These are phyloP conservation scores for Purpureocillium lavendulum DNA, from an alignment of 2,329 filamentous ascomycete species.

Conservation along the genomic window DNA sequence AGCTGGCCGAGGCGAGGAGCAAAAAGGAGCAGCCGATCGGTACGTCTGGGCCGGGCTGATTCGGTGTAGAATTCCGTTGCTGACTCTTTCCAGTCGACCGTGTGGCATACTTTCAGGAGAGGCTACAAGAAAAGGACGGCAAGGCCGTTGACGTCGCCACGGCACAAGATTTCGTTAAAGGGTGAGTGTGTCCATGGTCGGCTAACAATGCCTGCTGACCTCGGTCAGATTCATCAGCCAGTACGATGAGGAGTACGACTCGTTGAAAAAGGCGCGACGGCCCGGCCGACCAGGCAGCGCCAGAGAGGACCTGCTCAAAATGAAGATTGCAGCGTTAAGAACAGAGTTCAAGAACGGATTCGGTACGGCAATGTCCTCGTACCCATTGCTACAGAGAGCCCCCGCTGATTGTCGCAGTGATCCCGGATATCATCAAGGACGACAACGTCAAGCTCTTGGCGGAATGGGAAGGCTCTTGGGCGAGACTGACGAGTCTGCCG, in stretches of 20 bases:
- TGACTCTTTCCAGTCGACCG: constrained; percentile 21
- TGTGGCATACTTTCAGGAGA: constrained; percentile 59
- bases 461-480: constrained; percentile 79
- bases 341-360: constrained; percentile 81
- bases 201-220: constrained; percentile 7
- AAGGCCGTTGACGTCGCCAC: constrained; percentile 43
- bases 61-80: too few species aligned
- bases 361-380: constrained; percentile 37
- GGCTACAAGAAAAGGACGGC: constrained; percentile 39
- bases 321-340: constrained; percentile 61
- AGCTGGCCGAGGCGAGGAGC: constrained; percentile 58
- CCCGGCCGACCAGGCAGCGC: constrained; percentile 71
- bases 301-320: constrained; percentile 67
- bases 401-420: constrained; percentile 28
- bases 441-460: constrained; percentile 58
- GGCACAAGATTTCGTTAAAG: constrained; percentile 53
- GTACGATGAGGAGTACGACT: constrained; percentile 61
- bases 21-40: constrained; percentile 69
- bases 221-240: constrained; percentile 52
- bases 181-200: constrained; percentile 33
- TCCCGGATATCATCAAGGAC: constrained; percentile 67
- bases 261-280: constrained; percentile 60
- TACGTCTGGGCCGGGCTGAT: constrained; percentile 36
- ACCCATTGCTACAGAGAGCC: background rate
- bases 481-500: constrained; percentile 63